Evolutionary conservation across 139 green algal species (phyloP).

Genomic region (Tetradesmus lagerheimii): DNA sequence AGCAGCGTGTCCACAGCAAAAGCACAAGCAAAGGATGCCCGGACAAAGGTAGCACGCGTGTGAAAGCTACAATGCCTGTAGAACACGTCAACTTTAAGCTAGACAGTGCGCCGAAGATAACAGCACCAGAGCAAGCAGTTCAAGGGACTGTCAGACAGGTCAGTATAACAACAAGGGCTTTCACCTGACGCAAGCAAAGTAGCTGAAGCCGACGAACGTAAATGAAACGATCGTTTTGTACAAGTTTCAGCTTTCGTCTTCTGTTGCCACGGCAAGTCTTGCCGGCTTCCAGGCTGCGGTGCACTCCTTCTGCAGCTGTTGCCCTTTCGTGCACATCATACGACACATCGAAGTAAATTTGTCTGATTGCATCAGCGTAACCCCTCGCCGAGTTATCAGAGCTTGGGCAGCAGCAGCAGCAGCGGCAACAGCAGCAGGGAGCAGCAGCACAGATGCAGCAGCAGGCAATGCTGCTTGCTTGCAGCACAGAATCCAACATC

Average conservation of each 20-base stretch:
- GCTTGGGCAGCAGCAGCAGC: not conserved
- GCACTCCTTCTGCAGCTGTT: not conserved
- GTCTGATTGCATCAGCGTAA: not conserved
- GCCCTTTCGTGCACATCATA: not conserved
- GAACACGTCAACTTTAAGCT: no score
- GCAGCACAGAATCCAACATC: constrained; percentile 59
- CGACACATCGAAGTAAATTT: no score
- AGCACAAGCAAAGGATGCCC: not conserved
- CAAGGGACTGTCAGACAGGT: not conserved
- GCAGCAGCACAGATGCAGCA: constrained; percentile 46
- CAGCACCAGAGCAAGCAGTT: not conserved
- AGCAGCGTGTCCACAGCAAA: not conserved
- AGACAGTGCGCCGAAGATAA: no score
- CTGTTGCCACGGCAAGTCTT: not conserved
- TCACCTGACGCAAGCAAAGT: no score
- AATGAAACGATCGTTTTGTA: no score
- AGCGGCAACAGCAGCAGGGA: not conserved
- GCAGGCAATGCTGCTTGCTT: constrained; percentile 65
- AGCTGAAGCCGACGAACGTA: no score
- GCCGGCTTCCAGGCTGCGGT: not conserved
- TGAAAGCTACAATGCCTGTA: no score
- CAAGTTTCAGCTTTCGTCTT: no score
- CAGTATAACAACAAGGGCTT: not conserved
- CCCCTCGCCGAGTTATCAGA: not conserved
- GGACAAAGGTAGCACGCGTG: not conserved